Percentiles rank a stretch among this genome's conserved stretches.
These are phyloP conservation scores for Chlorella sp. DNA, from an alignment of 139 green algal species.

Conservation along the genomic window DNA sequence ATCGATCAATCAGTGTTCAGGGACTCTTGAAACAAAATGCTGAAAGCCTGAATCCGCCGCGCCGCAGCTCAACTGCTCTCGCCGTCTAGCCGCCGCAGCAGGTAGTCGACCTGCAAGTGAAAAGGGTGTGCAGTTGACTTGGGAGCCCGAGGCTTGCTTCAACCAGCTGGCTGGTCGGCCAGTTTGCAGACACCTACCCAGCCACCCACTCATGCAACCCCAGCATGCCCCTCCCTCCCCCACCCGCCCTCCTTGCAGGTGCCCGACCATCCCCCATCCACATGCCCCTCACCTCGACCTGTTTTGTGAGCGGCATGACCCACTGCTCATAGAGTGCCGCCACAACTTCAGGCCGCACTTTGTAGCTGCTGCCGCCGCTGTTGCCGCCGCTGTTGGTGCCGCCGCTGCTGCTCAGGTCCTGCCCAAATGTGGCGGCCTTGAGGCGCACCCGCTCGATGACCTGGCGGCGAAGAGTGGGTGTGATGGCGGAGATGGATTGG, in stretches of 20 bases:
- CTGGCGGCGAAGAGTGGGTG: neutral
- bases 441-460: slow-evolving; percentile 88
- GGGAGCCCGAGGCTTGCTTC: no score
- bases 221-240: no score
- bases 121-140: no score
- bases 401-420: slow-evolving; percentile 70
- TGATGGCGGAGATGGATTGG: neutral
- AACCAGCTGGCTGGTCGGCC: no score
- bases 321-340: slow-evolving; percentile 88
- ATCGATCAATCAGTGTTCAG: no score
- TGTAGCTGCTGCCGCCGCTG: slow-evolving; percentile 22
- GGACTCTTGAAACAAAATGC: no score
- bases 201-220: no score
- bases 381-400: neutral
- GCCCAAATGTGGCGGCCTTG: slow-evolving; percentile 93
- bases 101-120: slow-evolving; percentile 59
- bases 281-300: slow-evolving; percentile 81
- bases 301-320: slow-evolving; percentile 98
- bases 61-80: neutral
- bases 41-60: no score
- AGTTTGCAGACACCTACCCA: no score
- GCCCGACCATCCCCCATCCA: no score
- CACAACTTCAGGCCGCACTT: slow-evolving; percentile 70
- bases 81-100: slow-evolving; percentile 78
- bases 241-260: no score